Base-by-base conservation (phyloP, 176 grass and related monocot species). In the Zizania latifolia region DNA sequence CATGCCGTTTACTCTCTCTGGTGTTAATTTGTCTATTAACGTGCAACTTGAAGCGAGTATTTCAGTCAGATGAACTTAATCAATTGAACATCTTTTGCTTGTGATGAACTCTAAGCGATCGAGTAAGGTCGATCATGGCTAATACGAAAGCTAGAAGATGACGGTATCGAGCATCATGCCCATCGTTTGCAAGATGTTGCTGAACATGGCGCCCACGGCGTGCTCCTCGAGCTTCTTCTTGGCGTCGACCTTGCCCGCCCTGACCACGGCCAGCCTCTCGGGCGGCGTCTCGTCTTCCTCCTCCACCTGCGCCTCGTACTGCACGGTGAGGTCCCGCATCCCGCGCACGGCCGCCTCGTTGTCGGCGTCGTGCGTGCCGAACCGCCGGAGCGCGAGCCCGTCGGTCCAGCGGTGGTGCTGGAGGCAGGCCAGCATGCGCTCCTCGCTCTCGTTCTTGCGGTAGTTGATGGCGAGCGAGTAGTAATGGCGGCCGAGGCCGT, bases 121-220 rank as follows among this genome's bases (percentile, higher is more conserved):
- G n/a, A n/a, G n/a, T n/a, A n/a, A n/a, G n/a, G n/a, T n/a, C n/a
- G n/a, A n/a, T n/a, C n/a, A n/a, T n/a, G n/a, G n/a, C n/a, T n/a
- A 36, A 36, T 6, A 4, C 1, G 4, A 45, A 5, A 15, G 1
- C 65, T 83, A 85, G 68, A 91, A 87, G 10, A 83, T 71, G 21
- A 92, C 89, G 9, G 78, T 88, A 55, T 85, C 78, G 51, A 92
- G 86, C 89, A 88, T 92, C 37, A 83, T 85, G 45, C 85, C 89
- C 0, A 92, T 72, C 59, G 82, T 80, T 68, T 92, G 85, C 44
- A 88, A 54, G 65, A 92, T 88, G 46, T 85, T 85, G 15, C 64
- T 78, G 0, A 78, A 92, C 89, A 92, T 92, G 30, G 85, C 76
- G 19, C 81, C 84, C 15, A 70, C 84, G 32, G 85, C 82, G 3